Base-by-base conservation (phyloP, 352 stramenopile species). In the Hyaloperonospora brassicae region DNA sequence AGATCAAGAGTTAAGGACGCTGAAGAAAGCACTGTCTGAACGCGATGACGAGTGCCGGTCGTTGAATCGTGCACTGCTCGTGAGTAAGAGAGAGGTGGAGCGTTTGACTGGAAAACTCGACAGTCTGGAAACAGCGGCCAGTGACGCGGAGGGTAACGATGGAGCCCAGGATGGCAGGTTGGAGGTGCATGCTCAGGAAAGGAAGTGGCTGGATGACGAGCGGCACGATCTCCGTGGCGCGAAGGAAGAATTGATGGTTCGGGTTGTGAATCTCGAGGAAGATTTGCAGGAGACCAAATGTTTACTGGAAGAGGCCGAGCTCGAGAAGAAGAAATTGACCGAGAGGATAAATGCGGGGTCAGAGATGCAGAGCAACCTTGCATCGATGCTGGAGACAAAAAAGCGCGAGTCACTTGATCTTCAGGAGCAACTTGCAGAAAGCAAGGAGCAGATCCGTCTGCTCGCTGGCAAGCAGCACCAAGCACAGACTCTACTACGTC, bases 131-230 rank as follows among this genome's bases (percentile, higher is more conserved):
- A 60, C 56, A 13, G 14, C 59, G 2, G 12, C 22, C 6, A 52
- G 31, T 36, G 55, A 31, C 38, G 41, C 10, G 0, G 40, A 64
- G 2, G 50, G 44, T 22, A 39, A 36, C 17, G 43, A 58, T 58
- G 40, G 40, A 61, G 42, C 34, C 41, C 42, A 57, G 7, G 17
- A 60, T 35, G 31, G 59, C 30, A 57, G 52, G 17, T 77, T 73
- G 34, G 62, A 60, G 3, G 42, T 79, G 2, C 71, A 82, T 42
- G 66, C 66, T 3, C 73, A 87, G 48, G 73, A 90, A 52, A 79
- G 84, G 51, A 86, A 83, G 54, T 87, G 80, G 77, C 61, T 87
- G 2, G 72, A 88, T 42, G 72, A 88, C 52, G 77, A 88, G 43
- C 70, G 77, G 23, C 65, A 75, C 21, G 66, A 84, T 24, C 61